These are phyloP conservation scores for Hypoxylon crocopeplum DNA, from an alignment of 495 filamentous ascomycete species.

Conservation along the genomic window DNA sequence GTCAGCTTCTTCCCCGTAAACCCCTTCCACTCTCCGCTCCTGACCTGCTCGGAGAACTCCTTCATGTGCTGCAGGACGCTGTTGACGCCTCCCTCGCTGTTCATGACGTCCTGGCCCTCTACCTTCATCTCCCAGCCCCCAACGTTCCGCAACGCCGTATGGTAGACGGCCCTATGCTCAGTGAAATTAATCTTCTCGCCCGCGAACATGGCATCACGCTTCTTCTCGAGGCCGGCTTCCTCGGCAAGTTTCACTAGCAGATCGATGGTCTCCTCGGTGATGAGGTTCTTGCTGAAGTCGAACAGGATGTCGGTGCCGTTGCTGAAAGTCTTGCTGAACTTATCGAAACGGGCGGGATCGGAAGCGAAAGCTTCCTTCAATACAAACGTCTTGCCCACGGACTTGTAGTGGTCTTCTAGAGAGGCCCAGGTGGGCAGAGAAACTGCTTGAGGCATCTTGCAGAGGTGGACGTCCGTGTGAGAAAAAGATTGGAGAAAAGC, in stretches of 20 bases:
- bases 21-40: slow-evolving; percentile 97
- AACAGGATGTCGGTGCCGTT: slow-evolving; percentile 86
- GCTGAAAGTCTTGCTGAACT: slow-evolving; percentile 83
- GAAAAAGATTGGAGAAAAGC: not conserved
- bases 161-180: slow-evolving; percentile 94
- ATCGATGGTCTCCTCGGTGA: slow-evolving; percentile 89
- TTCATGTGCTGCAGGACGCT: slow-evolving; percentile 94
- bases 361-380: slow-evolving; percentile 91
- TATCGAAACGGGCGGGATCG: slow-evolving; percentile 87
- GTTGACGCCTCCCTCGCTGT: slow-evolving; percentile 74
- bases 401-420: slow-evolving; percentile 86
- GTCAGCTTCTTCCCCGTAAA: slow-evolving; percentile 97
- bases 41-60: slow-evolving; percentile 91
- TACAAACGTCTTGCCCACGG: slow-evolving; percentile 83
- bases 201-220: slow-evolving; percentile 95
- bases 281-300: slow-evolving; percentile 98
- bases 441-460: slow-evolving; percentile 71
- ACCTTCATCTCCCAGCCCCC: slow-evolving; percentile 87
- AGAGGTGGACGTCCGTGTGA: not conserved
- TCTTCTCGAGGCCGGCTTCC: slow-evolving; percentile 88
- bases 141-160: slow-evolving; percentile 89
- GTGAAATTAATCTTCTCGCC: slow-evolving; percentile 99
- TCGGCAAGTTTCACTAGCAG: slow-evolving; percentile 87
- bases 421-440: slow-evolving; percentile 83
- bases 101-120: slow-evolving; percentile 93